phyloP scores from a whole-genome alignment of 495 filamentous ascomycete genomes.

The Podospora fimiseda region DNA sequence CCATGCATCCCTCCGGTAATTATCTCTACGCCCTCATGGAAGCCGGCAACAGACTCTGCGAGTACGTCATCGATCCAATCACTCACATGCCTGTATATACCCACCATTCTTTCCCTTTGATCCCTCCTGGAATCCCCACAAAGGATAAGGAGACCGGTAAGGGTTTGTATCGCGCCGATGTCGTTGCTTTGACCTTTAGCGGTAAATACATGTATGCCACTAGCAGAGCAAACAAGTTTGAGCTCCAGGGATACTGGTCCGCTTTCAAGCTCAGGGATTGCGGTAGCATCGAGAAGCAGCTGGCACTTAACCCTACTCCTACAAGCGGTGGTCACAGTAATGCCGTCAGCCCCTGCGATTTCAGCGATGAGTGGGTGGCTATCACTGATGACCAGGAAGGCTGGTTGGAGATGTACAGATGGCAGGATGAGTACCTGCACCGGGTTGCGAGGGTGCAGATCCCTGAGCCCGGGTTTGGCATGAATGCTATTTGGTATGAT shows the following conservation, averaged over 20 bases:
- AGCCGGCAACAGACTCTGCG: conserved; percentile 69
- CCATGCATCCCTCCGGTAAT: conserved; percentile 65
- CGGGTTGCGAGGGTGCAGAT: conserved; percentile 69
- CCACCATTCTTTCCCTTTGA: conserved; percentile 65
- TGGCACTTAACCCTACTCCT: conserved; percentile 73
- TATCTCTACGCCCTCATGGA: conserved; percentile 85
- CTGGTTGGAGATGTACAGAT: conserved; percentile 79
- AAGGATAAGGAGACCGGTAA: conserved; percentile 36
- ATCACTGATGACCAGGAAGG: conserved; percentile 80
- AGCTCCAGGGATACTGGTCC: conserved; percentile 71
- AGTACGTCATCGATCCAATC: conserved; percentile 70
- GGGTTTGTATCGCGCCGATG: conserved; percentile 68
- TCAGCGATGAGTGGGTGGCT: conserved; percentile 78
- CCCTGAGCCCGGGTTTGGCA: conserved; percentile 74
- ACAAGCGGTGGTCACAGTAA: conserved; percentile 83
- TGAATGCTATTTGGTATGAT: conserved; percentile 91
- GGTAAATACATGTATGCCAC: conserved; percentile 72
- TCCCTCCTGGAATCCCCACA: conserved; percentile 58
- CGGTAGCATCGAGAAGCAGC: conserved; percentile 67
- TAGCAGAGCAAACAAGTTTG: conserved; percentile 67
- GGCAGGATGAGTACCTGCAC: conserved; percentile 69
- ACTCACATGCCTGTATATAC: conserved; percentile 80
- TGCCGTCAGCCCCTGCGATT: conserved; percentile 70
- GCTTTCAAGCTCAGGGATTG: conserved; percentile 64
- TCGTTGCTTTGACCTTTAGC: conserved; percentile 59